Conservation (phyloP, 805 yeast genomes). For the Metschnikowia sp. region DNA sequence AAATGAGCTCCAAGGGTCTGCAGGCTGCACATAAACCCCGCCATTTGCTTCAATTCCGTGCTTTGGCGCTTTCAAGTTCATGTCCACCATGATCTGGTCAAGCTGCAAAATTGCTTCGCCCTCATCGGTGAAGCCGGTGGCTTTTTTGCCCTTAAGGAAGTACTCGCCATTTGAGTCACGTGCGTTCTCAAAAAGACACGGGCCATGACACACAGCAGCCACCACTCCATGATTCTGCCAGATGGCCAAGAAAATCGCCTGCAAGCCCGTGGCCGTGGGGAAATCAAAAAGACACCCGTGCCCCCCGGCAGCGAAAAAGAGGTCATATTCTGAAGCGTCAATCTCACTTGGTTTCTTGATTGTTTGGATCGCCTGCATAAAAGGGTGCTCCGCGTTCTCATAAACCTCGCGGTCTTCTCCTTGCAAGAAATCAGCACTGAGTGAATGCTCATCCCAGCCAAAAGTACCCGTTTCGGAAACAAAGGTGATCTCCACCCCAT, state of each 20-base stretch:
- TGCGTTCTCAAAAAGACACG: slow-evolving; percentile 50
- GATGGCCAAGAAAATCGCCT: slow-evolving; percentile 43
- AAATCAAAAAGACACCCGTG: slow-evolving; percentile 61
- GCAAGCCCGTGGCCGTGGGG: slow-evolving; percentile 48
- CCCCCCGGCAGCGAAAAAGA: slow-evolving; percentile 64
- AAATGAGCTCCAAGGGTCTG: slow-evolving; percentile 50
- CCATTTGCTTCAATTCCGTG: slow-evolving; percentile 33
- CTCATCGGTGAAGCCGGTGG: slow-evolving; percentile 59
- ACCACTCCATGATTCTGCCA: slow-evolving; percentile 53
- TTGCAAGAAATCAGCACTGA: slow-evolving; percentile 35
- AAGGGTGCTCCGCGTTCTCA: slow-evolving; percentile 37
- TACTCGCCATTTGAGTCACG: slow-evolving; percentile 36
- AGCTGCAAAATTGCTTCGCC: slow-evolving; percentile 44
- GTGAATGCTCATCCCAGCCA: slow-evolving; percentile 59
- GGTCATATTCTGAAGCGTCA: slow-evolving; percentile 45
- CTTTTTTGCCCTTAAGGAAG: slow-evolving; percentile 48
- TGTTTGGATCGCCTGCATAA: slow-evolving; percentile 34
- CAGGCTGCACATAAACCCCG: slow-evolving; percentile 45
- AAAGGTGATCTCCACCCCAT: slow-evolving; percentile 52
- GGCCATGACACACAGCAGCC: slow-evolving; percentile 68
- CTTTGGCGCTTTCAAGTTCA: slow-evolving; percentile 34
- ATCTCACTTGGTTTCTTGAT: slow-evolving; percentile 49
- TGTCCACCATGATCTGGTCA: slow-evolving; percentile 18
- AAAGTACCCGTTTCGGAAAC: slow-evolving; percentile 57
- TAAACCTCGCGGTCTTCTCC: slow-evolving; percentile 43